Base-by-base conservation (phyloP, 306 rosid species). In the Pyrus communis region DNA sequence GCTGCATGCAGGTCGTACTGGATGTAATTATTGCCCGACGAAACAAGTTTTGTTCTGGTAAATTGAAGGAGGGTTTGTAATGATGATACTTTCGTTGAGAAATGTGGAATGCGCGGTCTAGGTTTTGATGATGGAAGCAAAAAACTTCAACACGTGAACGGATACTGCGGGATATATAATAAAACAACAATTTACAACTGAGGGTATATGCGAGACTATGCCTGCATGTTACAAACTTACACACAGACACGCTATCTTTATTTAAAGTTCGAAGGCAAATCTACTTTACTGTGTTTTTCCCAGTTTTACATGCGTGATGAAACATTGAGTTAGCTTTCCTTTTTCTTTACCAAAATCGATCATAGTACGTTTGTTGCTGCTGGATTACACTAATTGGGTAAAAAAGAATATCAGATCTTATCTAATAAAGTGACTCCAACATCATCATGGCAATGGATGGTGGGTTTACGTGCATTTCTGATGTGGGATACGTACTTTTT, bases 101-200 rank as follows among this genome's bases (percentile, higher is more conserved):
- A 23, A 22, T 40, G 57, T 35, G 35, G 71, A 54, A 62, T 75
- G 68, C 12, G 35, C 23, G 67, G 69, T 40, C 40, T 40, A 23
- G 7, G 11, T 12, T 18, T 30, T 60, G 77, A 60, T 74, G 21
- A 42, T 18, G 12, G 63, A 63, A 62, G 84, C 77, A 84, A 84
- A 69, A 18, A 67, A 3, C 22, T 22, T 43, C 35, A 17, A 65
- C 93, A 82, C 85, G 87, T 83, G 96, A 89, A 79, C 88, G 89
- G 89, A 88, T 86, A 75, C 79, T 67, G 84, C 83, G 85, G 91
- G 82, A 88, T 88, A 17, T 78, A 85, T 17, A 85, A 19, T 30
- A 54, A 21, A 19, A 71, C 21, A 49, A 15, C 55, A 15, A 49
- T 15, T 49, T 49, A 49, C 19, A 49, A 14, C 9, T 14, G 54